A percentile compares a stretch with the other conserved stretches of the same genome.
Evolutionary conservation across 768 basidiomycete genomes (phyloP).

Genomic region (Cyclocybe aegerita): DNA sequence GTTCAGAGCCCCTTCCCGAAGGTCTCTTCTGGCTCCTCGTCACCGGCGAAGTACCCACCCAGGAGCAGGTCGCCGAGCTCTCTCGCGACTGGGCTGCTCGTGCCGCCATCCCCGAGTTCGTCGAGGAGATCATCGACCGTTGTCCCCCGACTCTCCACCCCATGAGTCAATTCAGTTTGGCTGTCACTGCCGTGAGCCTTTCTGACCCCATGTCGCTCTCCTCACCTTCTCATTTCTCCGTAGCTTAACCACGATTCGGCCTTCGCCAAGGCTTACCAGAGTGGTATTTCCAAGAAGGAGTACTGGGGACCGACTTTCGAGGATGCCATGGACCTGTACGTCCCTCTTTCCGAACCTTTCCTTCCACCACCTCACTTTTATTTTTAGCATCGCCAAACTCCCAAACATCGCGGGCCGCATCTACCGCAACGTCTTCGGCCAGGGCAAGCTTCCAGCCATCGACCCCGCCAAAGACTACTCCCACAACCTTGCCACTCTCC

Average conservation of each 20-base stretch:
- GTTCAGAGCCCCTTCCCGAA: constrained; percentile 90
- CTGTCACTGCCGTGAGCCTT: constrained; percentile 81
- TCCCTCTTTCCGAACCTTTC: neutral
- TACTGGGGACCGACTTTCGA: constrained; percentile 97
- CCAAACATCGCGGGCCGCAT: constrained; percentile 95
- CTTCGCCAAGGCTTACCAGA: constrained; percentile 92
- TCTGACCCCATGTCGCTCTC: neutral
- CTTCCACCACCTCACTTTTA: constrained; percentile 3
- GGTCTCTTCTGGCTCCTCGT: constrained; percentile 94
- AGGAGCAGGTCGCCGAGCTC: constrained; percentile 82
- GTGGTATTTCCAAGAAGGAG: constrained; percentile 91
- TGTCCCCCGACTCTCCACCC: constrained; percentile 94
- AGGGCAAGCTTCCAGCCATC: constrained; percentile 85
- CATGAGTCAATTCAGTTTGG: constrained; percentile 97
- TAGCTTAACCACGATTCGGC: constrained; percentile 94
- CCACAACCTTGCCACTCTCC: constrained; percentile 83
- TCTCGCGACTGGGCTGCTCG: constrained; percentile 96
- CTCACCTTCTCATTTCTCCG: constrained; percentile 1
- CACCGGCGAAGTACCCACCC: constrained; percentile 92
- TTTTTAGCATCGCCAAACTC: constrained; percentile 84
- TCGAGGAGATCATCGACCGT: constrained; percentile 95
- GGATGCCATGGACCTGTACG: constrained; percentile 82
- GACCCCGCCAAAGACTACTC: constrained; percentile 87
- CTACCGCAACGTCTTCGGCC: constrained; percentile 84
- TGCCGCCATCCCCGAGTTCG: constrained; percentile 86